A percentile compares a stretch with the other conserved stretches of the same genome.
Conservation (phyloP, 805 yeast genomes). For the Suhomyces sp. region DNA sequence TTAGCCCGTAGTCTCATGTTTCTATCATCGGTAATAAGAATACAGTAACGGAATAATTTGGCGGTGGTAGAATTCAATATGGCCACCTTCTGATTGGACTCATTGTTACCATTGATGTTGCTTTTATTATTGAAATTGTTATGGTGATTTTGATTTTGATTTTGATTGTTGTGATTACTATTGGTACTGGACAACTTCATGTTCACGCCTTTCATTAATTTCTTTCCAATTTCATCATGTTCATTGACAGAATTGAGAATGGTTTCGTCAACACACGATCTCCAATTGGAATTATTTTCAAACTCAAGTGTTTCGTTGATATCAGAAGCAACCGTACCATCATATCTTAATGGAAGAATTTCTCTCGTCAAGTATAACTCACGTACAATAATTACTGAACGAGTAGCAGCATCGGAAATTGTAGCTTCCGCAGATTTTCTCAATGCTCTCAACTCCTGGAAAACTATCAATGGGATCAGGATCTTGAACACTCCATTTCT, state of each 20-base stretch:
- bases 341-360: slow-evolving; percentile 61
- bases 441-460: slow-evolving; percentile 72
- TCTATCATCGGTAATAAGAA: slow-evolving; percentile 70
- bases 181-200: slow-evolving; percentile 19
- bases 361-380: slow-evolving; percentile 59
- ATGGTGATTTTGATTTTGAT: not conserved
- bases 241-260: slow-evolving; percentile 52
- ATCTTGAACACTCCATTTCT: slow-evolving; percentile 57
- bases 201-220: slow-evolving; percentile 42
- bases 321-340: slow-evolving; percentile 66
- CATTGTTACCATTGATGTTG: too few species aligned
- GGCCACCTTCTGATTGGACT: slow-evolving; percentile 1
- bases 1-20: slow-evolving; percentile 69
- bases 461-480: slow-evolving; percentile 71
- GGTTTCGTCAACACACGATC: slow-evolving; percentile 69
- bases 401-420: slow-evolving; percentile 75
- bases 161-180: not conserved
- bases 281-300: slow-evolving; percentile 71
- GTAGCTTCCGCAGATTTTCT: slow-evolving; percentile 70
- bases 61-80: slow-evolving; percentile 37
- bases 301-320: slow-evolving; percentile 73
- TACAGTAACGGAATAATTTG: slow-evolving; percentile 51
- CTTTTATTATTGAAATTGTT: not conserved
- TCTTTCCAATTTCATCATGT: slow-evolving; percentile 41
- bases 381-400: slow-evolving; percentile 73